phyloP scores from a whole-genome alignment of 2,329 filamentous ascomycete species.

The Curvularia sp. region DNA sequence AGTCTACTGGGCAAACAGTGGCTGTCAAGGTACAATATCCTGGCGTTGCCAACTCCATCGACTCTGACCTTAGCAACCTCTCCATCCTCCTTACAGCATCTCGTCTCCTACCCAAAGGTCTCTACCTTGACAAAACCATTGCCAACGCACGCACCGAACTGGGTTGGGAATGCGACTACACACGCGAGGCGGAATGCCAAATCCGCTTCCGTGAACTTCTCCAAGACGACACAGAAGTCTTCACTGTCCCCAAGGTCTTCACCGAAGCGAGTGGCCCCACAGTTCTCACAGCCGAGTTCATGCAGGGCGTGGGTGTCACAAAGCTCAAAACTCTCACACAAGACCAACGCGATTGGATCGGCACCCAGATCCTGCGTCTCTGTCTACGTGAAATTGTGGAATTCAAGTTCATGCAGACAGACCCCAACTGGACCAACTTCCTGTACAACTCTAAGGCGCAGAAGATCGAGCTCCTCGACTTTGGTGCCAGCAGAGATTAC shows the following conservation, averaged over 20 bases:
- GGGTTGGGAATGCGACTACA: conserved; percentile 96
- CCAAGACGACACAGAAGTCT: conserved; percentile 74
- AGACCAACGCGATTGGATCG: conserved; percentile 91
- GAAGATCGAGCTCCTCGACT: conserved; percentile 90
- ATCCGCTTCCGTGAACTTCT: conserved; percentile 78
- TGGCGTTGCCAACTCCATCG: conserved; percentile 92
- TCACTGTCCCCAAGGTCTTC: conserved; percentile 80
- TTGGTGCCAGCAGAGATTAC: conserved; percentile 89
- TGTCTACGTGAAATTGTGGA: conserved; percentile 92
- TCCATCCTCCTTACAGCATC: conserved; percentile 90
- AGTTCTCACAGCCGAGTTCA: conserved; percentile 91
- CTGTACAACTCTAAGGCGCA: conserved; percentile 77
- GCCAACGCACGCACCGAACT: conserved; percentile 91
- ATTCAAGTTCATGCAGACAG: conserved; percentile 98
- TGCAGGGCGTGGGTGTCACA: conserved; percentile 86
- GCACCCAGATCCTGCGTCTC: conserved; percentile 88
- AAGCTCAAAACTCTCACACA: conserved; percentile 78
- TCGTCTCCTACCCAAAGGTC: conserved; percentile 83
- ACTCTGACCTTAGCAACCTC: conserved; percentile 94
- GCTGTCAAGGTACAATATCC: conserved; percentile 98
- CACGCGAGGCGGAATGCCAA: conserved; percentile 83
- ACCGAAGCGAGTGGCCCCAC: conserved; percentile 81
- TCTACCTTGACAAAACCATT: conserved; percentile 97
- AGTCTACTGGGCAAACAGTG: conserved; percentile 75
- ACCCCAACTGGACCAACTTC: conserved; percentile 99